Evolutionary conservation across 2,329 filamentous ascomycete genomes (phyloP).

Genomic region (Clonostachys rhizophaga): DNA sequence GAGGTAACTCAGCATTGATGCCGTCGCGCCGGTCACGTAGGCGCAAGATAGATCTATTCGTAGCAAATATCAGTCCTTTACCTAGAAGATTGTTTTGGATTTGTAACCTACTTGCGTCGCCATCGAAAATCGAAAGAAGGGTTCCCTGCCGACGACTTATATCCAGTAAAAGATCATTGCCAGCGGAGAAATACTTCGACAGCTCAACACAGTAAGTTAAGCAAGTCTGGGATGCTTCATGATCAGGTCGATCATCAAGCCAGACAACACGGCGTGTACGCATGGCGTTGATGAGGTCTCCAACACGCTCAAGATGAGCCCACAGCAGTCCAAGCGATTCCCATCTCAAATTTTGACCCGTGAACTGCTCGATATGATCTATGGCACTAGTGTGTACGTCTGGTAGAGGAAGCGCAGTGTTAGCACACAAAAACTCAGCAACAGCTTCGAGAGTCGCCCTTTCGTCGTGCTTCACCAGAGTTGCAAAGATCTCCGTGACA

Average conservation of each 20-base stretch:
- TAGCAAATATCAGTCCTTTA: constrained; percentile 5
- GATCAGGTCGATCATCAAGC: too few relatives aligned
- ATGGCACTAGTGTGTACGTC: not conserved
- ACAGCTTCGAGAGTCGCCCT: not conserved
- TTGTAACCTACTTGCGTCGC: too few relatives aligned
- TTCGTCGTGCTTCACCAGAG: not conserved
- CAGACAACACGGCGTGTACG: not conserved
- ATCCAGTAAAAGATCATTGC: not conserved
- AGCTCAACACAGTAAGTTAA: not conserved
- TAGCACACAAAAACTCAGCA: too few relatives aligned
- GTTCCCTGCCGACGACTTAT: not conserved
- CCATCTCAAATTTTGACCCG: constrained; percentile 26
- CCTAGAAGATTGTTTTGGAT: not conserved
- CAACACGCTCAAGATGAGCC: constrained; percentile 9
- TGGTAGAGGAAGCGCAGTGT: too few relatives aligned
- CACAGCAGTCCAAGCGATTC: constrained; percentile 28
- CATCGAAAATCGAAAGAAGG: too few relatives aligned
- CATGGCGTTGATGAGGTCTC: constrained; percentile 2
- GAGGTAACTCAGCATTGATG: not conserved
- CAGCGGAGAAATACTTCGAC: not conserved
- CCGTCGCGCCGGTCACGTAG: too few relatives aligned
- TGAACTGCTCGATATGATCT: constrained; percentile 25
- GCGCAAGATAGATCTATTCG: not conserved
- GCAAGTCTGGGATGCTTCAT: too few relatives aligned
- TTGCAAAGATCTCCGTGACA: not conserved